These are phyloP conservation scores for Gautieria morchelliformis DNA, from an alignment of 768 basidiomycete genomes.

Conservation along the genomic window DNA sequence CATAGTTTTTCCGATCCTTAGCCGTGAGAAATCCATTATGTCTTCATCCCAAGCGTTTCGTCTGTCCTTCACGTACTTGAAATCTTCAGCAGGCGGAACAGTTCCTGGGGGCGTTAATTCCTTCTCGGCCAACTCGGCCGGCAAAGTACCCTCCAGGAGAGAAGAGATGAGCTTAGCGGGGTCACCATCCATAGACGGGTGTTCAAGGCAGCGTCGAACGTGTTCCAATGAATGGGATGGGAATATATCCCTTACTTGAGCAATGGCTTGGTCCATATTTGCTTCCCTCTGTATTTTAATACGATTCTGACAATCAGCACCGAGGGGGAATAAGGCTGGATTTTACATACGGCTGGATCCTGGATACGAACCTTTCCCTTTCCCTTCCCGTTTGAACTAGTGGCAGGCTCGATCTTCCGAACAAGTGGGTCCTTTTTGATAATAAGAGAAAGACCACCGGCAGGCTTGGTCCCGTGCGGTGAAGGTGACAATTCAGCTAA, in stretches of 20 bases:
- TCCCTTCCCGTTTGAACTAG: constrained; percentile 32
- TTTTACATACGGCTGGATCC: not conserved
- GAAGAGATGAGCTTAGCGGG: constrained; percentile 60
- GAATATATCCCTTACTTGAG: constrained; percentile 69
- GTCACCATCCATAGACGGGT: constrained; percentile 40
- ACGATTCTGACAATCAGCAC: not conserved
- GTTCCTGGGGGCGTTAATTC: not conserved
- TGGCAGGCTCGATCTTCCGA: constrained; percentile 14
- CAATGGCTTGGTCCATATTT: constrained; percentile 47
- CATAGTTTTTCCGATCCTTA: constrained; percentile 54
- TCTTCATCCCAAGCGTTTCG: constrained; percentile 73
- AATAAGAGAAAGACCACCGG: not conserved
- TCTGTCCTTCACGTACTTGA: constrained; percentile 31
- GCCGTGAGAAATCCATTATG: constrained; percentile 47
- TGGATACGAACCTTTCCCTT: constrained; percentile 18
- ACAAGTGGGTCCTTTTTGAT: constrained; percentile 16
- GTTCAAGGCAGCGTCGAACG: constrained; percentile 45
- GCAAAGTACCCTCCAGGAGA: constrained; percentile 67
- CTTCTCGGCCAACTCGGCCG: constrained; percentile 17
- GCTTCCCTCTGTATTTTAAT: constrained; percentile 19
- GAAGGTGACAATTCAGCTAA: constrained; percentile 32
- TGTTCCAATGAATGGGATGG: constrained; percentile 51
- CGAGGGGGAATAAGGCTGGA: not conserved
- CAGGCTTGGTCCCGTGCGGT: constrained; percentile 9
- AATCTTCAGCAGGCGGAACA: constrained; percentile 10